phyloP scores from a whole-genome alignment of 306 rosid genomes.

The Vicia faba region DNA sequence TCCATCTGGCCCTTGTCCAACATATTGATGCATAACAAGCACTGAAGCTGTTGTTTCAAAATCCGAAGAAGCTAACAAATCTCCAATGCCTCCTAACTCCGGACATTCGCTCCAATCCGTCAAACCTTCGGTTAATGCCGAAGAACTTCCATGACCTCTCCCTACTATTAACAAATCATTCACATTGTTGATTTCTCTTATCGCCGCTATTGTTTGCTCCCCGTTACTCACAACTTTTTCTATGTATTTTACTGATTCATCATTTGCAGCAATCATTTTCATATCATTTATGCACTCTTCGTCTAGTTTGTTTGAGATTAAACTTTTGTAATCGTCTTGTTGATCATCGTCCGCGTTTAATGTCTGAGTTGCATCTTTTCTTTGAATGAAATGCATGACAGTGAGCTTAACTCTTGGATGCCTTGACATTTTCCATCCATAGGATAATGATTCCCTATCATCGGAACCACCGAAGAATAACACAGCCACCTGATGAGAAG shows the following conservation, averaged over 20 bases:
- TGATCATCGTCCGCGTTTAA: neutral
- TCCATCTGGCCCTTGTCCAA: slow-evolving; percentile 42
- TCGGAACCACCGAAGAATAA: slow-evolving; percentile 87
- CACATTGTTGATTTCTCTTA: slow-evolving; percentile 55
- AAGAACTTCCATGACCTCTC: slow-evolving; percentile 63
- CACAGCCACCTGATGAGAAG: slow-evolving; percentile 52
- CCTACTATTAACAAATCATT: slow-evolving; percentile 79
- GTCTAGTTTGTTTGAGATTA: slow-evolving; percentile 31
- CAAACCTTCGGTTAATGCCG: slow-evolving; percentile 70
- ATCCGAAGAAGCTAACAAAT: slow-evolving; percentile 85
- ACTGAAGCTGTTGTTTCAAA: slow-evolving; percentile 78
- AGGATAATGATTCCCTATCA: slow-evolving; percentile 77
- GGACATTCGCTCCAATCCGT: slow-evolving; percentile 93
- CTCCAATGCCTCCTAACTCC: slow-evolving; percentile 85
- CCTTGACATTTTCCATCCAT: slow-evolving; percentile 78
- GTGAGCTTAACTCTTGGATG: slow-evolving; percentile 61
- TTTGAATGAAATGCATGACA: slow-evolving; percentile 55
- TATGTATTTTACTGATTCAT: slow-evolving; percentile 42
- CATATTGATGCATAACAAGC: slow-evolving; percentile 71
- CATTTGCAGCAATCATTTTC: slow-evolving; percentile 19
- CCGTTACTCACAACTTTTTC: slow-evolving; percentile 71
- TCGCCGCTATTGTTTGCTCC: slow-evolving; percentile 70
- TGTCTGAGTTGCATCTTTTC: slow-evolving; percentile 24
- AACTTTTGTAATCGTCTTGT: neutral
- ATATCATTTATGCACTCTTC: slow-evolving; percentile 60